phyloP scores from a whole-genome alignment of 805 yeast species.

The Komagataella pastoris region DNA sequence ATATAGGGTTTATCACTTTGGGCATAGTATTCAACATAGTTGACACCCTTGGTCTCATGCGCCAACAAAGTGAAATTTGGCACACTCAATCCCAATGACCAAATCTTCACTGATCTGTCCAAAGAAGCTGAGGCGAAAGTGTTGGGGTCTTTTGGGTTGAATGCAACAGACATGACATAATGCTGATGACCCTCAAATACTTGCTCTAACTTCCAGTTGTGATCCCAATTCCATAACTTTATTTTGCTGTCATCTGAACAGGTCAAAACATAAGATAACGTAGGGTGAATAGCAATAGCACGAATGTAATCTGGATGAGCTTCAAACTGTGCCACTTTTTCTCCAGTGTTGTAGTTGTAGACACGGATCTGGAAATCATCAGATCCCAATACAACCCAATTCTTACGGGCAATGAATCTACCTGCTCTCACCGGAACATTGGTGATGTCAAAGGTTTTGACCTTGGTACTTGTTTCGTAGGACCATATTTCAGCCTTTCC shows the following conservation, averaged over 20 bases:
- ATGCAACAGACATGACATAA: constrained; percentile 86
- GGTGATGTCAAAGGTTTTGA: constrained; percentile 88
- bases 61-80: constrained; percentile 90
- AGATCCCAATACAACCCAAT: constrained; percentile 93
- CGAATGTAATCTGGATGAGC: constrained; percentile 97
- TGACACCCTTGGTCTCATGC: constrained; percentile 88
- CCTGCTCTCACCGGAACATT: constrained; percentile 95
- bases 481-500: constrained; percentile 93
- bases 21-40: constrained; percentile 93
- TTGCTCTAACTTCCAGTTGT: constrained; percentile 81
- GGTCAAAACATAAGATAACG: constrained; percentile 79
- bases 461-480: constrained; percentile 71
- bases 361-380: constrained; percentile 94
- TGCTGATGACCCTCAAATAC: constrained; percentile 93
- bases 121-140: constrained; percentile 96
- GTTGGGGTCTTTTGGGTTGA: constrained; percentile 95
- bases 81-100: constrained; percentile 80
- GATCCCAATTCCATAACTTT: constrained; percentile 97
- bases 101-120: constrained; percentile 91
- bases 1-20: constrained; percentile 95
- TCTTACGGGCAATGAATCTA: constrained; percentile 86
- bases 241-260: constrained; percentile 87
- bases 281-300: constrained; percentile 86
- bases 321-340: constrained; percentile 87
- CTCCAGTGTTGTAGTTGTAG: constrained; percentile 91